phyloP scores from a whole-genome alignment of 306 rosid genomes.

The Dryas octopetala region DNA sequence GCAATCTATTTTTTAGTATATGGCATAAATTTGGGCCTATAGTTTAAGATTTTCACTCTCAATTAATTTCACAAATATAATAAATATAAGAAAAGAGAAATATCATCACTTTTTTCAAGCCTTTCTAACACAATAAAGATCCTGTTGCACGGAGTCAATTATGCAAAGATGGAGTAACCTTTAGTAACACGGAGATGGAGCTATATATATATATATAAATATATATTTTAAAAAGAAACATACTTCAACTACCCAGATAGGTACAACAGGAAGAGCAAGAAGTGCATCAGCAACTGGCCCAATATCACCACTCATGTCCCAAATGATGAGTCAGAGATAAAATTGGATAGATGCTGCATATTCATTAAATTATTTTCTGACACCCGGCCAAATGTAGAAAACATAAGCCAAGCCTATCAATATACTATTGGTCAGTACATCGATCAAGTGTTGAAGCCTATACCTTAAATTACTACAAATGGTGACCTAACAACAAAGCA shows the following conservation, averaged over 20 bases:
- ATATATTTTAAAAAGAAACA: too few relatives aligned
- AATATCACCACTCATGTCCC: not conserved
- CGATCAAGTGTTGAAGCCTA: constrained; percentile 7
- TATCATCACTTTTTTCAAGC: not conserved
- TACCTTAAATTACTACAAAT: constrained; percentile 7
- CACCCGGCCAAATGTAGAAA: not conserved
- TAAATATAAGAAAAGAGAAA: not conserved
- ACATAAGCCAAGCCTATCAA: not conserved
- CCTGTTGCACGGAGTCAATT: not conserved
- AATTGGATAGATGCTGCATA: not conserved
- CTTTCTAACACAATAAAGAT: not conserved
- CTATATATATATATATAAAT: not conserved
- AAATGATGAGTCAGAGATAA: not conserved
- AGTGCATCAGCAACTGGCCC: not conserved
- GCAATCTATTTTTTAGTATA: not conserved
- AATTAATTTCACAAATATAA: not conserved
- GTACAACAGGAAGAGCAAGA: not conserved
- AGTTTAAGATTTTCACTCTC: constrained; percentile 12
- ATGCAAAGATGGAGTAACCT: not conserved
- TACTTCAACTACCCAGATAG: too few relatives aligned
- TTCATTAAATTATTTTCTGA: constrained; percentile 9
- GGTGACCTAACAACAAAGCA: not conserved
- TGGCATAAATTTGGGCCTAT: constrained; percentile 13
- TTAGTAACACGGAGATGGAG: not conserved
- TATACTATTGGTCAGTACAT: too few relatives aligned